Conservation (phyloP, 2,329 filamentous ascomycete species). For the Alternaria atra region DNA sequence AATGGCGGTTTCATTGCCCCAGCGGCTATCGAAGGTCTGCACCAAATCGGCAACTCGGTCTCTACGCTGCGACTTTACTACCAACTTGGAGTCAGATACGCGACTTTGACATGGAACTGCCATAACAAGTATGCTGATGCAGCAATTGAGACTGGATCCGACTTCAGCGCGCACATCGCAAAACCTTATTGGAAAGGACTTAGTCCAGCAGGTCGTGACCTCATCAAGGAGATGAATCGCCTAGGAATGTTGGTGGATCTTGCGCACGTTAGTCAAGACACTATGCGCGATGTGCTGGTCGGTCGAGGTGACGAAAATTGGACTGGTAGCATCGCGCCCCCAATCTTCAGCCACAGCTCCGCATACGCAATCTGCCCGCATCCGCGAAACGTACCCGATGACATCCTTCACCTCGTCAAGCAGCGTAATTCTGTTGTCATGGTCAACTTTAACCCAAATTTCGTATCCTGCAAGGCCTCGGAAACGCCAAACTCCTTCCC, state of each 20-base stretch:
- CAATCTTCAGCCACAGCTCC: slow-evolving; percentile 90
- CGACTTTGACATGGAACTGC: slow-evolving; percentile 91
- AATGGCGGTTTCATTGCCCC: slow-evolving; percentile 48
- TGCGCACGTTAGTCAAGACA: slow-evolving; percentile 79
- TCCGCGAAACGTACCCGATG: slow-evolving; percentile 88
- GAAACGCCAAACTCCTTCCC: slow-evolving; percentile 71
- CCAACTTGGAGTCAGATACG: slow-evolving; percentile 82
- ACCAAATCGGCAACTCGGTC: slow-evolving; percentile 89
- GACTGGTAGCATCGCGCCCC: slow-evolving; percentile 78
- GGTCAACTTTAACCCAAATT: slow-evolving; percentile 87
- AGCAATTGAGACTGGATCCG: slow-evolving; percentile 67
- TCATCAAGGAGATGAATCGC: slow-evolving; percentile 91
- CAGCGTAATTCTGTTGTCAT: slow-evolving; percentile 79
- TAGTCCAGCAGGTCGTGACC: slow-evolving; percentile 70
- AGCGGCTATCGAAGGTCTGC: slow-evolving; percentile 68
- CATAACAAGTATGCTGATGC: slow-evolving; percentile 91
- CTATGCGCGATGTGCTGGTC: slow-evolving; percentile 83
- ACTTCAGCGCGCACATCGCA: slow-evolving; percentile 50
- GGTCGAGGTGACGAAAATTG: slow-evolving; percentile 62
- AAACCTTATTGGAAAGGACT: slow-evolving; percentile 75
- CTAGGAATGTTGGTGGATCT: slow-evolving; percentile 95
- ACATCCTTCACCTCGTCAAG: slow-evolving; percentile 80
- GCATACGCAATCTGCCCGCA: slow-evolving; percentile 84
- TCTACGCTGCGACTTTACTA: slow-evolving; percentile 79
- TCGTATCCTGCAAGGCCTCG: slow-evolving; percentile 76